These are phyloP conservation scores for Myriosclerotinia curreyana DNA, from an alignment of 2,329 filamentous ascomycete genomes.

Conservation along the genomic window DNA sequence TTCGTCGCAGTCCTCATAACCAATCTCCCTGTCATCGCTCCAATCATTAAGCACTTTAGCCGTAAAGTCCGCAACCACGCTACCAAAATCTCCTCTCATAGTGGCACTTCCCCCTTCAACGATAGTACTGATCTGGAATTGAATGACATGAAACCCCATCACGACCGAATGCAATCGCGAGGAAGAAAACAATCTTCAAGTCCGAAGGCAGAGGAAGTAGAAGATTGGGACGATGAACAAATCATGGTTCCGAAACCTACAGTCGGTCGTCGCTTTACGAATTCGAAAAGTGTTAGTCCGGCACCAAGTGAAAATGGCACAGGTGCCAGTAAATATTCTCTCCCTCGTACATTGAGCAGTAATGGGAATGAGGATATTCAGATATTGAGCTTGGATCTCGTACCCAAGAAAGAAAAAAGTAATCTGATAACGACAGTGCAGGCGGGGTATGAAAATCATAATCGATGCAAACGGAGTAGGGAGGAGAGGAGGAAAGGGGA, in stretches of 20 bases:
- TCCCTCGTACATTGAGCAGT: not conserved
- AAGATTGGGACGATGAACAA: slow-evolving; percentile 14
- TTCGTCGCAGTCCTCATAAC: slow-evolving; percentile 13
- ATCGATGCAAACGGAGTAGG: slow-evolving; percentile 1
- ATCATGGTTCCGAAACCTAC: slow-evolving; percentile 19
- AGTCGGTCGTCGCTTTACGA: not conserved
- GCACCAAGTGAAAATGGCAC: not conserved
- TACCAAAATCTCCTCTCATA: slow-evolving; percentile 1
- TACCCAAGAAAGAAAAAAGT: slow-evolving; percentile 18
- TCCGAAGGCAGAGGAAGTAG: not conserved
- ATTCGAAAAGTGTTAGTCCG: not conserved
- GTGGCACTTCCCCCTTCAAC: not conserved
- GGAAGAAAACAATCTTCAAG: not conserved
- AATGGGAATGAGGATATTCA: not conserved
- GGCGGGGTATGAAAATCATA: slow-evolving; percentile 1
- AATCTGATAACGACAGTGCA: slow-evolving; percentile 10
- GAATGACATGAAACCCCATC: not conserved
- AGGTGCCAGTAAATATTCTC: not conserved
- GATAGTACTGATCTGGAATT: not conserved
- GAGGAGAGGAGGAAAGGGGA: not conserved
- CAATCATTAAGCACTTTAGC: not conserved
- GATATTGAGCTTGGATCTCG: not conserved
- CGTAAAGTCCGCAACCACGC: not conserved
- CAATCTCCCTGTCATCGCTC: slow-evolving; percentile 13
- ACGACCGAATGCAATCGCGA: not conserved